Conservation (phyloP, 2,329 filamentous ascomycete species). For the Colletotrichum gigasporum region DNA sequence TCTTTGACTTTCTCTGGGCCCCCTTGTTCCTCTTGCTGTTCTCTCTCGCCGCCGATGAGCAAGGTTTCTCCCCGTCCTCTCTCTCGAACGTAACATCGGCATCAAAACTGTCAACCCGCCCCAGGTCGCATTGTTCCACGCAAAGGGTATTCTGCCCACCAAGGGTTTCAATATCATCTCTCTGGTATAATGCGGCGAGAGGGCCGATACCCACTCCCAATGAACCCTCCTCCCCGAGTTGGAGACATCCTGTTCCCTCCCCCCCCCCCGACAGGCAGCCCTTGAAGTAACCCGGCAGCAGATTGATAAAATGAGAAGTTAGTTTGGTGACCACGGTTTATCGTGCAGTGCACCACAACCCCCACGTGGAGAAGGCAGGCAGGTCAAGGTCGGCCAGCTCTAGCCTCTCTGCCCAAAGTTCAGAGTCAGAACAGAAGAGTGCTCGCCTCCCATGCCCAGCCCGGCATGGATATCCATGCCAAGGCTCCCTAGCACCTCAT, state of each 20-base stretch:
- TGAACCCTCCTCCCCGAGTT: slow-evolving; percentile 3
- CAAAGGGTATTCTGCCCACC: slow-evolving; percentile 11
- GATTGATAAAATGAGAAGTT: background rate
- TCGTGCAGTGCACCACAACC: background rate
- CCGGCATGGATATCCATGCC: slow-evolving; percentile 31
- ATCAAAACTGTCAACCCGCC: background rate
- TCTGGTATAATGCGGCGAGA: background rate
- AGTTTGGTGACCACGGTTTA: background rate
- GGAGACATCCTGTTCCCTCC: no score
- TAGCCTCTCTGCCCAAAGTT: no score
- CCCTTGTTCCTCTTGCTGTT: background rate
- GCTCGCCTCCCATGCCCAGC: background rate
- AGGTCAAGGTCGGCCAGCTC: slow-evolving; percentile 2
- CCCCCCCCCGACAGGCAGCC: background rate
- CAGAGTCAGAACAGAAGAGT: no score
- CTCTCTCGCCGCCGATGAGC: background rate
- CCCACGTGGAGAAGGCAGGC: slow-evolving; percentile 16
- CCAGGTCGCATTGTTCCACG: slow-evolving; percentile 14
- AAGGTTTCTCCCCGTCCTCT: background rate
- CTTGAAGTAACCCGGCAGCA: background rate
- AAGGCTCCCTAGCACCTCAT: background rate
- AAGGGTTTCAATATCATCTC: slow-evolving; percentile 15
- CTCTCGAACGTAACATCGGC: slow-evolving; percentile 3
- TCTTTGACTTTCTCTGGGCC: background rate
- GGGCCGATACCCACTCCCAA: background rate